Evolutionary conservation across 352 stramenopile species (phyloP).

Genomic region (Globisporangium radiosum): DNA sequence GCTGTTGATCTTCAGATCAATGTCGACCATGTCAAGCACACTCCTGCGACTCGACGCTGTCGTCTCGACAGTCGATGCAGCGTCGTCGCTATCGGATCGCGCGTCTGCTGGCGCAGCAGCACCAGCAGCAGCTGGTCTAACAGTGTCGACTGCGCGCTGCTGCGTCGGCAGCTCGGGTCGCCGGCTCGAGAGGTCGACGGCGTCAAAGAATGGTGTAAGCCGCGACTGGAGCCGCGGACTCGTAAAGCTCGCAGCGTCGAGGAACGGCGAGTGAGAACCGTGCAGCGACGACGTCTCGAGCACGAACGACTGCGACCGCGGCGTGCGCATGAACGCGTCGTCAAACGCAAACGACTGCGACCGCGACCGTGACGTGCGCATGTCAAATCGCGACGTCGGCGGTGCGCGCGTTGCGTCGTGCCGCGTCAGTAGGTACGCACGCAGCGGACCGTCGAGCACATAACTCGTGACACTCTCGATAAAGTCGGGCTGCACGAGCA

Average conservation of each 20-base stretch:
- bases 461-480: conserved; percentile 54
- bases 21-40: conserved; percentile 11
- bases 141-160: too few species aligned
- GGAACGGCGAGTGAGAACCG: conserved; percentile 8
- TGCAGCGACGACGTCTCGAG: conserved; percentile 10
- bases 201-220: conserved; percentile 64
- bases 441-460: conserved; percentile 46
- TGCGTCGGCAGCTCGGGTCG: not conserved
- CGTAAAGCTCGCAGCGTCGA: conserved; percentile 8
- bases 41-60: not conserved
- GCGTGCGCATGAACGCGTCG: conserved; percentile 5
- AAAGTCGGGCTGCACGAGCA: conserved; percentile 53
- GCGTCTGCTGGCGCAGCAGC: not conserved
- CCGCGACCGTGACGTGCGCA: not conserved
- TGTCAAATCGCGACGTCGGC: conserved; percentile 9
- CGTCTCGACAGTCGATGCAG: not conserved
- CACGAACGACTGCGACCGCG: conserved; percentile 14
- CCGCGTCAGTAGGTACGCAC: conserved; percentile 23
- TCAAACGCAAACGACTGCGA: conserved; percentile 11
- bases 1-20: conserved; percentile 27
- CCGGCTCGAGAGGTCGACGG: conserved; percentile 30
- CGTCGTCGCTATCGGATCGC: not conserved
- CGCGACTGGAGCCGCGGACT: conserved; percentile 13
- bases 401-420: conserved; percentile 3
- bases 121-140: not conserved